These are phyloP conservation scores for Conringia planisiliqua DNA, from an alignment of 345 rosid genomes.

Conservation along the genomic window DNA sequence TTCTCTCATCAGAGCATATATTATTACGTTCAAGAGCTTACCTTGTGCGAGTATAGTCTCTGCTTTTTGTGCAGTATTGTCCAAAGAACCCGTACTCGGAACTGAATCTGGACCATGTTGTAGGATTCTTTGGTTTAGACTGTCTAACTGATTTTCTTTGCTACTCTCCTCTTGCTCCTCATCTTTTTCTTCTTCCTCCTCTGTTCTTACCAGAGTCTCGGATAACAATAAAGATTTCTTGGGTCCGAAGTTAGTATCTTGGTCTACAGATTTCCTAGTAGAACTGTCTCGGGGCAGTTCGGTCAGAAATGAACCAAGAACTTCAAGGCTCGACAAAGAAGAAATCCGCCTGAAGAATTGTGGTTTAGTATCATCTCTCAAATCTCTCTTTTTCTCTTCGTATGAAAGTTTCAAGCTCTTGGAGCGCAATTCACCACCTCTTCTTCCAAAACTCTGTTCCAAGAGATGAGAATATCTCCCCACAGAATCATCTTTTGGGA, in stretches of 20 bases:
- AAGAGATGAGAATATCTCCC: conserved; percentile 57
- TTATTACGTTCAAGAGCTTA: not conserved
- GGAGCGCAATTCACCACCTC: conserved; percentile 45
- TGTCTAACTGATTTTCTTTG: conserved; percentile 9
- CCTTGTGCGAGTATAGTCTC: conserved; percentile 19
- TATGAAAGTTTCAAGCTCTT: conserved; percentile 56
- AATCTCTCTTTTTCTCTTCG: conserved; percentile 40
- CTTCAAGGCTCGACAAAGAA: conserved; percentile 75
- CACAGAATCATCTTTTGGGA: conserved; percentile 39
- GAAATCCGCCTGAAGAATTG: conserved; percentile 64
- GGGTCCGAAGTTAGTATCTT: conserved; percentile 11
- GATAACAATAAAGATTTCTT: conserved; percentile 5
- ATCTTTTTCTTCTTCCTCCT: conserved; percentile 18
- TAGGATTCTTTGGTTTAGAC: conserved; percentile 1
- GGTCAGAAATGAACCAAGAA: conserved; percentile 46
- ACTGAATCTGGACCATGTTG: conserved; percentile 32
- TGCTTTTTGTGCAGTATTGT: not conserved
- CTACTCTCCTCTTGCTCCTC: conserved; percentile 35
- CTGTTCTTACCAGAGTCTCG: conserved; percentile 20
- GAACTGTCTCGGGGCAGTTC: conserved; percentile 39
- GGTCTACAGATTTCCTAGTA: conserved; percentile 21
- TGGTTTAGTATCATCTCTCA: conserved; percentile 30
- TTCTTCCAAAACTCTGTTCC: conserved; percentile 36
- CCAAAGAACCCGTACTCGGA: conserved; percentile 18
- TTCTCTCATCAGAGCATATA: not conserved